Percentiles rank a stretch among this genome's conserved stretches.
These are phyloP conservation scores for Neofusicoccum parvum DNA, from an alignment of 2,329 filamentous ascomycete genomes.

Conservation along the genomic window DNA sequence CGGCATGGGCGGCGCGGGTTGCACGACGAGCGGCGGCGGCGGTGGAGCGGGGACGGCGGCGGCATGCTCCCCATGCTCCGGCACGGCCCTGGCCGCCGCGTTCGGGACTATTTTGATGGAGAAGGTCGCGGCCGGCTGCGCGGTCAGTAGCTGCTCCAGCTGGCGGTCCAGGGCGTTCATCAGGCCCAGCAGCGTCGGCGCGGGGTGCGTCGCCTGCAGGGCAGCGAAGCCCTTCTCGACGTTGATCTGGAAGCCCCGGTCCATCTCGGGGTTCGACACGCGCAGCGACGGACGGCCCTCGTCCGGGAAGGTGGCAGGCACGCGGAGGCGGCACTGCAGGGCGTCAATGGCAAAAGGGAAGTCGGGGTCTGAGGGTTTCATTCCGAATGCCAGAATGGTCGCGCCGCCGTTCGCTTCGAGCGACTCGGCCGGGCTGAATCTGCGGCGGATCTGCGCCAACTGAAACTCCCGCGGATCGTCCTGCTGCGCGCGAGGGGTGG, in stretches of 20 bases:
- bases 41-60: not conserved
- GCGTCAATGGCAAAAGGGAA: conserved; percentile 76
- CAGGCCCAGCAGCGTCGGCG: conserved; percentile 64
- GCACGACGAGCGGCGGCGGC: not conserved
- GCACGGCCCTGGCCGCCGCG: conserved; percentile 12
- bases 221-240: conserved; percentile 73
- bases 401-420: conserved; percentile 51
- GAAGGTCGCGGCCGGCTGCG: conserved; percentile 57
- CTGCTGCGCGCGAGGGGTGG: conserved; percentile 64
- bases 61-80: conserved; percentile 7
- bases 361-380: conserved; percentile 77
- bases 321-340: conserved; percentile 67
- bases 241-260: conserved; percentile 72
- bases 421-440: conserved; percentile 59
- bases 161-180: conserved; percentile 73
- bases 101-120: conserved; percentile 28
- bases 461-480: conserved; percentile 75
- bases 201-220: conserved; percentile 58
- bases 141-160: conserved; percentile 69
- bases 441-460: conserved; percentile 69
- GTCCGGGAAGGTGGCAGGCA: conserved; percentile 67
- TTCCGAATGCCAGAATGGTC: conserved; percentile 63
- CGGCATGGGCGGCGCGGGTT: not conserved
- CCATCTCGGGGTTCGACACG: conserved; percentile 70
- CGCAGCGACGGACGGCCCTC: conserved; percentile 58